Conservation (phyloP, 192 early-diverging fungal genomes). For the Piromyces sp. region DNA sequence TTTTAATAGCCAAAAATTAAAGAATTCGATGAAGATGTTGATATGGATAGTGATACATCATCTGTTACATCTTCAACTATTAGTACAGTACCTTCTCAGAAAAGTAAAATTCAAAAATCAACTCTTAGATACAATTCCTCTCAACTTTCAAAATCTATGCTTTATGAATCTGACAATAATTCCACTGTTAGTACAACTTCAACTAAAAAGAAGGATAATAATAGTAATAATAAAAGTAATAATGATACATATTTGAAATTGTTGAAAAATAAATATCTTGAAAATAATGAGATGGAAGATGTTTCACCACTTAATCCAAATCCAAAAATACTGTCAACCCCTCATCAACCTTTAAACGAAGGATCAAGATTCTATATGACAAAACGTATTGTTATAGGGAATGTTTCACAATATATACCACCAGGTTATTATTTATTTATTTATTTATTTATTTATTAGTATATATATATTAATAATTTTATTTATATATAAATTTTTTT, state of each 20-base stretch:
- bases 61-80: neutral
- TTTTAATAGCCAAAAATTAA: conserved; percentile 40
- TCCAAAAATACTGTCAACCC: neutral
- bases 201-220: neutral
- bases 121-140: neutral
- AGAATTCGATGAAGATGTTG: conserved; percentile 51
- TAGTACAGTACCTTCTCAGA: neutral
- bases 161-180: conserved; percentile 11
- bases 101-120: neutral
- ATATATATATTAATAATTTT: too few species aligned
- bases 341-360: conserved; percentile 16
- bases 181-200: neutral
- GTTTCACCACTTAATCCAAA: neutral
- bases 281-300: conserved; percentile 11
- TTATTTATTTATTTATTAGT: too few species aligned
- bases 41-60: conserved; percentile 23
- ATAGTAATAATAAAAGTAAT: neutral
- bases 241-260: conserved; percentile 22
- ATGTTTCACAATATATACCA: conserved; percentile 9
- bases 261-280: conserved; percentile 62
- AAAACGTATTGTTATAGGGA: conserved; percentile 13
- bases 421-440: neutral
- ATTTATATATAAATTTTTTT: too few species aligned
- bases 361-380: conserved; percentile 32
- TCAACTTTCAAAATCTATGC: neutral